These are phyloP conservation scores for Neonectria faginata DNA, from an alignment of 2,329 filamentous ascomycete genomes.

Conservation along the genomic window DNA sequence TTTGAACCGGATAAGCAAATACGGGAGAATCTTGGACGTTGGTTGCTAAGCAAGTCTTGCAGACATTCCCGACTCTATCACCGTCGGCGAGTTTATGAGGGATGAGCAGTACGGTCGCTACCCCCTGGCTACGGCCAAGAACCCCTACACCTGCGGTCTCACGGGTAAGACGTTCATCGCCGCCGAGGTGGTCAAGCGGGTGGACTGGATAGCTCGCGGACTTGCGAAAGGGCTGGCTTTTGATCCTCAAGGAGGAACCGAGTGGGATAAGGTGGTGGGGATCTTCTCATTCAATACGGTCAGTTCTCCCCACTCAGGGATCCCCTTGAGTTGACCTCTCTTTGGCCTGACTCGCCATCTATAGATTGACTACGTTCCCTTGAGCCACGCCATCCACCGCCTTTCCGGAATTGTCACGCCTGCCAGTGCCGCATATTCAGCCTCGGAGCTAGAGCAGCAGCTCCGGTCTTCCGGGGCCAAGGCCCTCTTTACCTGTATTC, in stretches of 20 bases:
- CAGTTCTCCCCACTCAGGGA: too few species aligned
- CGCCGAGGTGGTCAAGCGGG: conserved; percentile 71
- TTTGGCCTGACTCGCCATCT: not conserved
- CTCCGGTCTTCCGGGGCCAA: conserved; percentile 75
- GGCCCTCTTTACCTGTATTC: conserved; percentile 78
- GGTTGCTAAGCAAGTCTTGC: not conserved
- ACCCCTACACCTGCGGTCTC: conserved; percentile 82
- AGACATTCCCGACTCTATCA: conserved; percentile 77
- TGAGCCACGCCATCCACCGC: conserved; percentile 82
- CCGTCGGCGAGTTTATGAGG: conserved; percentile 82
- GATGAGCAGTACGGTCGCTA: conserved; percentile 58
- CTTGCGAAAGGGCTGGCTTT: conserved; percentile 78
- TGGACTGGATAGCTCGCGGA: conserved; percentile 76
- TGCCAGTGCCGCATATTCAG: conserved; percentile 79
- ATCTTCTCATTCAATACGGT: conserved; percentile 85
- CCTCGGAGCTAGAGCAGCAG: conserved; percentile 77
- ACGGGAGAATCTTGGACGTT: not conserved
- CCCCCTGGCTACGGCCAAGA: conserved; percentile 70
- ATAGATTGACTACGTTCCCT: conserved; percentile 78
- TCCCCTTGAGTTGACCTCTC: too few species aligned
- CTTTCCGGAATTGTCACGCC: conserved; percentile 78
- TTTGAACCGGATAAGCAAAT: not conserved
- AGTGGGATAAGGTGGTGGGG: conserved; percentile 84
- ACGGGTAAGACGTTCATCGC: conserved; percentile 75
- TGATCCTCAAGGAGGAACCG: conserved; percentile 74